Percentiles rank a stretch among this genome's conserved stretches.
Conservation (phyloP, 2,329 filamentous ascomycete genomes). For the Phyllosticta citrichinensis region DNA sequence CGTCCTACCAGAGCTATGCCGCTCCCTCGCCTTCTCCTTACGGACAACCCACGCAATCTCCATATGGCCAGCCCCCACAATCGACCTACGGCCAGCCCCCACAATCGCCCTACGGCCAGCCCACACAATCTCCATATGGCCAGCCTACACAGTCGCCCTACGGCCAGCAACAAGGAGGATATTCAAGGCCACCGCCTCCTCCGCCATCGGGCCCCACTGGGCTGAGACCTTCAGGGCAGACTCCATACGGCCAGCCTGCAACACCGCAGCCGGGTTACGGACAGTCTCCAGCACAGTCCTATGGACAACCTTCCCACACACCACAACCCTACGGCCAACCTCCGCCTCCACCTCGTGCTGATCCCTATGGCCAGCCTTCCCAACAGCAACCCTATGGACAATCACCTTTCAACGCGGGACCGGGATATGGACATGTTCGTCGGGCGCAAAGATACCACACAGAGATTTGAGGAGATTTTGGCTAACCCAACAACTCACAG, state of each 20-base stretch:
- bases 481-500: background rate
- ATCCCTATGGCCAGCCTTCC: constrained; percentile 14
- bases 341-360: constrained; percentile 4
- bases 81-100: background rate
- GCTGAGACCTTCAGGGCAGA: background rate
- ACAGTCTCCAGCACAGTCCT: constrained; percentile 11
- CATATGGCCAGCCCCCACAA: constrained; percentile 16
- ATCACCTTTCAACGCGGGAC: constrained; percentile 14
- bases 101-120: constrained; percentile 14
- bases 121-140: constrained; percentile 12
- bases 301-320: constrained; percentile 14
- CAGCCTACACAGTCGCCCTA: constrained; percentile 25
- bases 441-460: background rate
- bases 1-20: constrained; percentile 1
- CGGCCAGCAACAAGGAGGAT: constrained; percentile 16
- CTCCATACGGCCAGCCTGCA: background rate
- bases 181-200: constrained; percentile 7
- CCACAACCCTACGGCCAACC: constrained; percentile 19
- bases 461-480: background rate
- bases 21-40: background rate
- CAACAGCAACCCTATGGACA: constrained; percentile 16
- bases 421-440: constrained; percentile 17
- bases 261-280: constrained; percentile 2
- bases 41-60: constrained; percentile 4
- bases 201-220: constrained; percentile 1